These are phyloP conservation scores for Mycena rebaudengoi DNA, from an alignment of 768 basidiomycete species.

Conservation along the genomic window DNA sequence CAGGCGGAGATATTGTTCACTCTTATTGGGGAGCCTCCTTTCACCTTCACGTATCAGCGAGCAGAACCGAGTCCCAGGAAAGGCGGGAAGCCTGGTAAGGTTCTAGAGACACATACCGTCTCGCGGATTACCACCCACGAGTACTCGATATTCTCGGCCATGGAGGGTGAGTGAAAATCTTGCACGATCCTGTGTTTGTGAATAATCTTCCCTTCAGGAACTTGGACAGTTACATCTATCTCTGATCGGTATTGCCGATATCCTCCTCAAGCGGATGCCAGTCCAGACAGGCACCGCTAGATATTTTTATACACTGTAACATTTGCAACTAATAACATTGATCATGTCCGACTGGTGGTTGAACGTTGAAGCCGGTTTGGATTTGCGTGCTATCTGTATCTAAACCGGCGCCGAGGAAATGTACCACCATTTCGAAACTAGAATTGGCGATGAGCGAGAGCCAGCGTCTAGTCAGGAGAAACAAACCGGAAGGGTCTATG, in stretches of 20 bases:
- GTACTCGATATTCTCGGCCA: conserved; percentile 91
- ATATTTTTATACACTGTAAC: conserved; percentile 21
- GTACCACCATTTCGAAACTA: conserved; percentile 95
- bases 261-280: conserved; percentile 70
- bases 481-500: conserved; percentile 89
- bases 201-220: conserved; percentile 57
- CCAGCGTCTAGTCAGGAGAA: neutral
- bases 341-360: neutral
- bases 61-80: conserved; percentile 75
- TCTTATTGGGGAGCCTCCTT: conserved; percentile 91
- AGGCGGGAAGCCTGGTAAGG: conserved; percentile 74
- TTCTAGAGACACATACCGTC: conserved; percentile 93
- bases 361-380: neutral
- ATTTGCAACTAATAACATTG: conserved; percentile 32
- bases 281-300: conserved; percentile 43
- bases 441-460: conserved; percentile 6
- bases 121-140: conserved; percentile 76
- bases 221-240: conserved; percentile 93
- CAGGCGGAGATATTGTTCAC: conserved; percentile 95
- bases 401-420: conserved; percentile 89
- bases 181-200: neutral
- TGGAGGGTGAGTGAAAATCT: conserved; percentile 70
- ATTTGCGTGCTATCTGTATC: conserved; percentile 12
- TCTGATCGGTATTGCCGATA: conserved; percentile 91
- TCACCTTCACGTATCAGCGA: conserved; percentile 94